A percentile compares a stretch with the other conserved stretches of the same genome.
phyloP scores from a whole-genome alignment of 1,284 basidiomycete species.

The Cryptococcus sp. region DNA sequence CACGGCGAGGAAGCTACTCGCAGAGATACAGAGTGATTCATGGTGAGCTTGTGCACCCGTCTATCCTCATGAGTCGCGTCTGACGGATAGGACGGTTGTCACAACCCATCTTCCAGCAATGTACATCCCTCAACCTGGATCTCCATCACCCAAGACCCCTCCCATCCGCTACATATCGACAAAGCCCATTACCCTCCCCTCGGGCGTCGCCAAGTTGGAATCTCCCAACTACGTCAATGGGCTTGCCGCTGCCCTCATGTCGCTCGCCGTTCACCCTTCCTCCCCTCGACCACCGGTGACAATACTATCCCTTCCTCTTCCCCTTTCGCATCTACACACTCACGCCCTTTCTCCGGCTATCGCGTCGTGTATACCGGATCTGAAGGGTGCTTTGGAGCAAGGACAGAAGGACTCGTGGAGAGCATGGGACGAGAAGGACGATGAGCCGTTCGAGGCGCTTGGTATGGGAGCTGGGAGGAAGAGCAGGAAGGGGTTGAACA shows the following conservation, averaged over 20 bases:
- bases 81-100: conserved; percentile 26
- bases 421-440: conserved; percentile 6
- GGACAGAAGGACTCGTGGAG: neutral
- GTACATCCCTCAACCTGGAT: conserved; percentile 27
- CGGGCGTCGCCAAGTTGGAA: conserved; percentile 7
- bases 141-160: conserved; percentile 7
- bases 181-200: neutral
- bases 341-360: neutral
- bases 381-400: neutral
- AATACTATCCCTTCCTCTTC: conserved; percentile 3
- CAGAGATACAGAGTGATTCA: no score
- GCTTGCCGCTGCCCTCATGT: conserved; percentile 25
- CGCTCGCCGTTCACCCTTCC: neutral
- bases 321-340: conserved; percentile 2
- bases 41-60: neutral
- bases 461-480: conserved; percentile 6
- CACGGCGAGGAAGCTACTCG: no score
- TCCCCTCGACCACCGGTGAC: neutral
- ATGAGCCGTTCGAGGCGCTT: conserved; percentile 2
- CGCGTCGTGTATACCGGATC: neutral
- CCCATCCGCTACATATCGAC: conserved; percentile 27
- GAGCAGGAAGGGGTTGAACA: neutral
- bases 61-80: neutral
- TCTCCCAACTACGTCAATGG: conserved; percentile 40
- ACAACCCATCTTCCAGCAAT: conserved; percentile 38